Evolutionary conservation across 345 rosid species (phyloP), one percentile per base, ranked within the genome.

Genomic region (Euclidium syriacum): DNA sequence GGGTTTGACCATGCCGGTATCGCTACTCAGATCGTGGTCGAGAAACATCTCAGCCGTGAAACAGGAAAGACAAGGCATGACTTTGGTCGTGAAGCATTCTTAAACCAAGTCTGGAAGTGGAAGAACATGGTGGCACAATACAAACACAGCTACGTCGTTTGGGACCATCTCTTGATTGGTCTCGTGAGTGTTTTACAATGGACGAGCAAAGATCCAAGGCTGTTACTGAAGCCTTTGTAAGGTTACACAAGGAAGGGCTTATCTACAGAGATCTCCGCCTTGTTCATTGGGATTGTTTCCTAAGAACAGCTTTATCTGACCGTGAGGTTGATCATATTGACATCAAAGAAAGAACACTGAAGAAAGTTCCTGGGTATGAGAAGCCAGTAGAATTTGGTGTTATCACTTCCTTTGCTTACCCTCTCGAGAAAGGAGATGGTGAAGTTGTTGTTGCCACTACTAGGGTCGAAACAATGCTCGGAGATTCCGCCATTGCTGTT

Each of bases 161-260:
- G 48, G 97, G 95, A 65, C 83, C 91, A 7, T 86, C 97, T 14
- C 91, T 86, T 68, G 97, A 90, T 64, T 90, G 97, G 97, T 81
- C 97, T 11, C 95, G 86, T 40, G 95, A 90, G 95, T 87, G 87
- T 73, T 90, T 85, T 74, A 90, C 97, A 12, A 82, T 85, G 97
- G 95, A 90, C 64, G 92, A 85, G 19, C 73, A 81, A 56, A 75
- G 92, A 74, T 85, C 92, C 46, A 82, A 73, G 65, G 94, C 97
- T 48, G 90, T 87, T 36, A 75, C 73, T 6, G 97, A 85, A 69
- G 95, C 86, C 38, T 90, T 87, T 75, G 79, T 77, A 44, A 64
- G 62, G 73, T 61, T 90, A 11, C 55, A 79, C 72, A 70, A 73
- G 59, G 87, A 87, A 35, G 86, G 85, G 30, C 83, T 87, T 60